Conservation (phyloP, 208 protist species). For the Leishmania braziliensis region DNA sequence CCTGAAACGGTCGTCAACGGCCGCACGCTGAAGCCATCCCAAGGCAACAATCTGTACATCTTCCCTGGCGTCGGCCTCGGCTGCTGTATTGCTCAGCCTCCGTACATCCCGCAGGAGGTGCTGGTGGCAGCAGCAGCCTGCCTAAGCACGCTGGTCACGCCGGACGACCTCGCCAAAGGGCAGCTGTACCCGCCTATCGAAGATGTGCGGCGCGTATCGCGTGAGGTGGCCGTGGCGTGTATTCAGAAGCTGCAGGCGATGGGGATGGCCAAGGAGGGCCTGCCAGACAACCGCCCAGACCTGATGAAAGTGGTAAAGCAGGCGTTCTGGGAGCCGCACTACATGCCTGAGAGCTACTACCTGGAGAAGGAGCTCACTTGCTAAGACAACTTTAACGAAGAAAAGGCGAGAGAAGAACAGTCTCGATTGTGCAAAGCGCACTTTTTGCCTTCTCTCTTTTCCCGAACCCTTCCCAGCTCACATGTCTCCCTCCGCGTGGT, state of each 20-base stretch:
- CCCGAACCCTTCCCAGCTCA: neutral
- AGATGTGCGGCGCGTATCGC: conserved; percentile 70
- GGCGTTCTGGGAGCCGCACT: conserved; percentile 61
- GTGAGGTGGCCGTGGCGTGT: conserved; percentile 67
- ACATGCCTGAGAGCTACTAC: conserved; percentile 67
- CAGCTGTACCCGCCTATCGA: conserved; percentile 74
- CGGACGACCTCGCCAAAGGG: conserved; percentile 49
- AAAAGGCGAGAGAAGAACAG: neutral
- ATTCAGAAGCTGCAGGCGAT: conserved; percentile 68
- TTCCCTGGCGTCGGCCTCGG: conserved; percentile 96
- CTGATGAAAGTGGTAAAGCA: conserved; percentile 52
- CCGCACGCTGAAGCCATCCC: conserved; percentile 79
- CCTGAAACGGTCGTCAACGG: conserved; percentile 82
- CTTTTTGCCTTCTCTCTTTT: neutral
- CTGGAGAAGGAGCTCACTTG: conserved; percentile 50
- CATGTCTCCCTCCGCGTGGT: neutral
- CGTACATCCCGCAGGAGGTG: conserved; percentile 90
- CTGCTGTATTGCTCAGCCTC: conserved; percentile 66
- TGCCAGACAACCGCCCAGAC: conserved; percentile 50
- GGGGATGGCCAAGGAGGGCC: conserved; percentile 44
- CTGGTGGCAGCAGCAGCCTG: conserved; percentile 73
- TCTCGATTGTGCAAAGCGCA: neutral
- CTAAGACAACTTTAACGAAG: neutral
- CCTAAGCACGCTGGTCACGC: conserved; percentile 64
- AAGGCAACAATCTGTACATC: conserved; percentile 98